These are phyloP conservation scores for Canariomyces notabilis DNA, from an alignment of 2,329 filamentous ascomycete genomes.

Conservation along the genomic window DNA sequence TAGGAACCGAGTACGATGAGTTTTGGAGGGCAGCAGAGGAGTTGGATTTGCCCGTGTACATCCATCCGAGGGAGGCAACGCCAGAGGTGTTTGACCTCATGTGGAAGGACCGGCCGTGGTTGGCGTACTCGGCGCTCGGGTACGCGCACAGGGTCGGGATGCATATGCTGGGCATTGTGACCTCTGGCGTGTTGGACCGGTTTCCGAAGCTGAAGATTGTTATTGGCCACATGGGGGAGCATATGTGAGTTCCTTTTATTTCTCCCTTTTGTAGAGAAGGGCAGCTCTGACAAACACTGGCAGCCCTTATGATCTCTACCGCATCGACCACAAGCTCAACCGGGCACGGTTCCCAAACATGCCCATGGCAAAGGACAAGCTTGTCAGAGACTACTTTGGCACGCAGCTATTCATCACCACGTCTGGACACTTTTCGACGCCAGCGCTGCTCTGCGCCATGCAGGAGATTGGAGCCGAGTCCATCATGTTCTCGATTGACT, in stretches of 20 bases:
- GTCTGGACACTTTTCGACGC: slow-evolving; percentile 26
- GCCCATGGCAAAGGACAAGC: slow-evolving; percentile 22
- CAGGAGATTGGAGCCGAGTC: slow-evolving; percentile 22
- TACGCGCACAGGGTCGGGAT: slow-evolving; percentile 31
- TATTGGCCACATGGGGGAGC: slow-evolving; percentile 38
- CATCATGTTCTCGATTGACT: slow-evolving; percentile 26
- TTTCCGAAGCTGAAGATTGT: slow-evolving; percentile 36
- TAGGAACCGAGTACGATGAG: slow-evolving; percentile 48
- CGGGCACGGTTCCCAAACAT: slow-evolving; percentile 20
- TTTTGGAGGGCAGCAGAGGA: slow-evolving; percentile 57
- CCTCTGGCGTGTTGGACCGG: slow-evolving; percentile 32
- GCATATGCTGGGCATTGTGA: slow-evolving; percentile 34
- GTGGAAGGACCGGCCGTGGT: slow-evolving; percentile 22
- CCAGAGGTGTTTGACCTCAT: slow-evolving; percentile 32
- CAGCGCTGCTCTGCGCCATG: slow-evolving; percentile 23
- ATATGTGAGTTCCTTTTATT: slow-evolving; percentile 16
- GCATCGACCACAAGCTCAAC: slow-evolving; percentile 27
- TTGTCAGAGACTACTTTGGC: slow-evolving; percentile 24
- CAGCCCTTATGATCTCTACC: slow-evolving; percentile 23
- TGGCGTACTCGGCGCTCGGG: slow-evolving; percentile 19
- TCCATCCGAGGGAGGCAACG: slow-evolving; percentile 56
- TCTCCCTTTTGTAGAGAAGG: background rate
- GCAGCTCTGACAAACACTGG: background rate
- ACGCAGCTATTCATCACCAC: slow-evolving; percentile 25
- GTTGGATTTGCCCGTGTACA: slow-evolving; percentile 59